These are phyloP conservation scores for Sesbania bispinosa DNA, from an alignment of 306 rosid species.

Conservation along the genomic window DNA sequence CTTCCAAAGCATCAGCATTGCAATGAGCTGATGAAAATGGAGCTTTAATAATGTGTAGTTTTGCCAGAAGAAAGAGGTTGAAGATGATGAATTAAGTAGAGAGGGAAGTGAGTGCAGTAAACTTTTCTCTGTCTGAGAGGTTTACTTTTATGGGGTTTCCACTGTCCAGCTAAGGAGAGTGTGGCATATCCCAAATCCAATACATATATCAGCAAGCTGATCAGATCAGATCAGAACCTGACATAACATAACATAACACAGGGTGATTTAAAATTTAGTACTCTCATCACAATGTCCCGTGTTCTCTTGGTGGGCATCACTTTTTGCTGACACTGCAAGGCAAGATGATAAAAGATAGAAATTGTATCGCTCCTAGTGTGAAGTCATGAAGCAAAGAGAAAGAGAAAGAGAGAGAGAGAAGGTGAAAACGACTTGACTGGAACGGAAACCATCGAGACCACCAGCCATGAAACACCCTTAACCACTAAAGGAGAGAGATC, in stretches of 20 bases:
- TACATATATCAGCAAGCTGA: too few species aligned
- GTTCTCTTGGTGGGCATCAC: constrained; percentile 59
- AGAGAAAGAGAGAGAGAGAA: constrained; percentile 30
- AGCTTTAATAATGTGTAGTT: not conserved
- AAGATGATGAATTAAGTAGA: constrained; percentile 24
- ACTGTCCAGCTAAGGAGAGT: not conserved
- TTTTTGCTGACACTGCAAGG: constrained; percentile 70
- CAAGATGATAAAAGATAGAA: constrained; percentile 75
- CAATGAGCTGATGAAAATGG: not conserved
- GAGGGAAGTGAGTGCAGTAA: constrained; percentile 28
- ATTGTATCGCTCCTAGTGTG: constrained; percentile 30
- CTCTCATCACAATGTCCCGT: constrained; percentile 20
- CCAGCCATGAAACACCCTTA: constrained; percentile 19
- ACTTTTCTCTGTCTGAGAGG: constrained; percentile 32
- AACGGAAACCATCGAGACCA: constrained; percentile 71
- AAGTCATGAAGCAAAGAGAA: too few species aligned
- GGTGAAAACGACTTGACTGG: constrained; percentile 86
- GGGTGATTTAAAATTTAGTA: constrained; percentile 38
- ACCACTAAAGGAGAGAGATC: not conserved
- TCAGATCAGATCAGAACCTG: constrained; percentile 43
- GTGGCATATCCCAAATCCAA: too few species aligned
- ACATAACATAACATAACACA: too few species aligned
- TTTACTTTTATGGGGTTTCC: constrained; percentile 27
- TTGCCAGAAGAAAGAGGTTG: constrained; percentile 24
- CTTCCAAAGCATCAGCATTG: constrained; percentile 8